These are phyloP conservation scores for Parietichytrium sp. DNA, from an alignment of 108 stramenopile genomes.

Conservation along the genomic window DNA sequence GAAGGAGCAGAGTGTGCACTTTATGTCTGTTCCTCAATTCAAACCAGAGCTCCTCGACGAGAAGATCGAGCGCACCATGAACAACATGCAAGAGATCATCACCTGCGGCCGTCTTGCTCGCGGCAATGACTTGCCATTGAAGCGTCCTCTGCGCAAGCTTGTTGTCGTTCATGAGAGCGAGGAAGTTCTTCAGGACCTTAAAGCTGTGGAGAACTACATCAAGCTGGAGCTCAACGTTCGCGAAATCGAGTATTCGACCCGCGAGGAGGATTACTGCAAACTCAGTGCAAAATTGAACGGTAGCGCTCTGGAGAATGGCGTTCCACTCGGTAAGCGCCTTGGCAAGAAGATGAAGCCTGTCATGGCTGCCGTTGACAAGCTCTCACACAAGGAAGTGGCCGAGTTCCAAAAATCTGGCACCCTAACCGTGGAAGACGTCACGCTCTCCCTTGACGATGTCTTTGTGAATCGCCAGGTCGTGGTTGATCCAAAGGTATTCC, in stretches of 20 bases:
- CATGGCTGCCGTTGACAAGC: conserved; percentile 41
- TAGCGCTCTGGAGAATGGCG: conserved; percentile 72
- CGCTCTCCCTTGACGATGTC: conserved; percentile 68
- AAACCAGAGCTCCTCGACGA: conserved; percentile 78
- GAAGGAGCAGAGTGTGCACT: conserved; percentile 80
- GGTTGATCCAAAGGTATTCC: conserved; percentile 84
- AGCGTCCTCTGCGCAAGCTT: conserved; percentile 86
- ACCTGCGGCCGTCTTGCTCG: conserved; percentile 86
- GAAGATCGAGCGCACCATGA: conserved; percentile 82
- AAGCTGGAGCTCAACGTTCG: conserved; percentile 91
- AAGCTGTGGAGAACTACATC: conserved; percentile 84
- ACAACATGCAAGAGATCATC: conserved; percentile 81
- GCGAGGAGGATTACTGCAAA: conserved; percentile 87
- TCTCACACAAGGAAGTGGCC: conserved; percentile 68
- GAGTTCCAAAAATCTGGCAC: conserved; percentile 72
- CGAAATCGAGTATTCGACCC: conserved; percentile 72
- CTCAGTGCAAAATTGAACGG: conserved; percentile 83
- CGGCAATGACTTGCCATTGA: conserved; percentile 80
- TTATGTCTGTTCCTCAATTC: conserved; percentile 77
- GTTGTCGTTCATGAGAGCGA: conserved; percentile 78
- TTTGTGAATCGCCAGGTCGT: conserved; percentile 80
- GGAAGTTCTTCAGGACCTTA: conserved; percentile 72
- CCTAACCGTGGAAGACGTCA: conserved; percentile 71
- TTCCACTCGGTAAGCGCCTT: conserved; percentile 91
- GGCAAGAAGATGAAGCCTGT: conserved; percentile 85